These are phyloP conservation scores for Beverwykella pulmonaria DNA, from an alignment of 495 filamentous ascomycete genomes.

Conservation along the genomic window DNA sequence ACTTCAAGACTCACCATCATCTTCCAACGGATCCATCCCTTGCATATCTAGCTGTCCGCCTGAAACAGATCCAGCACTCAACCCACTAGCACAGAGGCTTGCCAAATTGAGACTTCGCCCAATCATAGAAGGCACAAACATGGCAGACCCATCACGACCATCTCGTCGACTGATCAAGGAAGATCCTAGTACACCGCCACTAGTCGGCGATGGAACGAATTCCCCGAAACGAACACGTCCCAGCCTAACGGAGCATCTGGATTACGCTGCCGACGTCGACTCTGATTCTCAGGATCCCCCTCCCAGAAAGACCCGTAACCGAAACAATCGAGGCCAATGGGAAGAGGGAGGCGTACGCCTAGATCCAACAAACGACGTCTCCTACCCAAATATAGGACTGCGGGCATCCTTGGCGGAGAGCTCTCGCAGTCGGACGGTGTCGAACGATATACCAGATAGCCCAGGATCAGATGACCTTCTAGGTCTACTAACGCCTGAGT, in stretches of 20 bases:
- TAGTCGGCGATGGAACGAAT: not conserved
- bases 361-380: not conserved
- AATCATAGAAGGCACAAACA: not conserved
- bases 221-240: not conserved
- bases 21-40: not conserved
- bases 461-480: not conserved
- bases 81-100: not conserved
- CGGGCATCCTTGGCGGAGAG: not conserved
- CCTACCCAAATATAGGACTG: not conserved
- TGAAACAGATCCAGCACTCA: not conserved
- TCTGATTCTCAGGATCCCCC: not conserved
- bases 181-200: not conserved
- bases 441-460: not conserved
- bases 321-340: not conserved
- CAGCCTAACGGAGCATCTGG: not conserved
- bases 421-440: not conserved
- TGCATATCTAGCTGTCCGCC: not conserved
- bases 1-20: not conserved
- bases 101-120: not conserved
- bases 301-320: not conserved
- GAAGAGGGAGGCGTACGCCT: not conserved
- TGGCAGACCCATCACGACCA: not conserved
- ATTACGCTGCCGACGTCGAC: not conserved
- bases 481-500: too few species aligned
- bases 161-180: not conserved